These are phyloP conservation scores for Hevea brasiliensis DNA, from an alignment of 345 rosid genomes.

Conservation along the genomic window DNA sequence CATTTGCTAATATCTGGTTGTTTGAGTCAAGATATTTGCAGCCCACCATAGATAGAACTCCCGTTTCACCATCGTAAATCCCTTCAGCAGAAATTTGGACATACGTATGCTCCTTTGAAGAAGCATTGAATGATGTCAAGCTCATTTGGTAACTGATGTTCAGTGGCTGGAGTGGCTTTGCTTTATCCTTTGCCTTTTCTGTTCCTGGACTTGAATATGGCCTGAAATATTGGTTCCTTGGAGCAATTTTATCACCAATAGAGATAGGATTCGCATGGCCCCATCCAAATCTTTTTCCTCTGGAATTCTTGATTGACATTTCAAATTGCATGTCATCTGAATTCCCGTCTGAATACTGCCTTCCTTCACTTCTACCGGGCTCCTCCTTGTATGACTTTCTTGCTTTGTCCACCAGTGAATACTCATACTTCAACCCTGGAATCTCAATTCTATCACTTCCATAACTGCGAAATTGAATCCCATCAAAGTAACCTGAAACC, in stretches of 20 bases:
- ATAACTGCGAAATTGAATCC: conserved; percentile 11
- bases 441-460: neutral
- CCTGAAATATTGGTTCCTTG: neutral
- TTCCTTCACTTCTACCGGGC: neutral
- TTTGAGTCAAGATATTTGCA: conserved; percentile 7
- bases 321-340: conserved; percentile 26
- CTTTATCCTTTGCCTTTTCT: neutral
- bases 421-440: conserved; percentile 35
- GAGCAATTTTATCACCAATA: conserved; percentile 28
- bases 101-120: neutral
- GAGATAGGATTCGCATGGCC: conserved; percentile 21
- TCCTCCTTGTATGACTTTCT: conserved; percentile 16
- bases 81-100: conserved; percentile 34
- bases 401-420: conserved; percentile 22
- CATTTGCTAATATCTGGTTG: neutral
- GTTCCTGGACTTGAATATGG: neutral
- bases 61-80: conserved; percentile 30
- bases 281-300: conserved; percentile 9
- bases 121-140: conserved; percentile 3
- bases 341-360: conserved; percentile 28
- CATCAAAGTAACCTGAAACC: conserved; percentile 21
- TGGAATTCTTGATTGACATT: conserved; percentile 17
- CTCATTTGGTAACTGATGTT: conserved; percentile 35
- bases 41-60: conserved; percentile 30
- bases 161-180: neutral